Evolutionary conservation across 2,329 filamentous ascomycete genomes (phyloP).

Genomic region (Botryotinia calthae): DNA sequence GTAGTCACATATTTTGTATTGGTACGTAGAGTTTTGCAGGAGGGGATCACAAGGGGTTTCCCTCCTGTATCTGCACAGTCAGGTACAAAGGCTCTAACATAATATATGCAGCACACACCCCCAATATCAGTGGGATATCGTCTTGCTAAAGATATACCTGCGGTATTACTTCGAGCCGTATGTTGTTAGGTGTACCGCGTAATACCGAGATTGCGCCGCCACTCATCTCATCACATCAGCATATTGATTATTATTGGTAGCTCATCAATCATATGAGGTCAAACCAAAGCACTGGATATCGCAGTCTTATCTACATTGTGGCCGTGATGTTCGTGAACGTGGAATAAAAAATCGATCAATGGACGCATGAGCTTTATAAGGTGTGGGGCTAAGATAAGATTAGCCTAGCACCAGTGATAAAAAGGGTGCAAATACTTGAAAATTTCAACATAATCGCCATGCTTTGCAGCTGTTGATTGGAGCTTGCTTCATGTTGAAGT

Average conservation of each 20-base stretch:
- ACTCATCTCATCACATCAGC: background rate
- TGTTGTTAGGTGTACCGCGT: background rate
- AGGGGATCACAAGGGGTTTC: background rate
- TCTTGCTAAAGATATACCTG: background rate
- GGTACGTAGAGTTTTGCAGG: background rate
- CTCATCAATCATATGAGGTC: background rate
- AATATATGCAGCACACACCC: background rate
- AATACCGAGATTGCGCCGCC: background rate
- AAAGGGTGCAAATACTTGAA: conserved; percentile 8
- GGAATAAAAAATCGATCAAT: background rate
- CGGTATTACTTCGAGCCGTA: background rate
- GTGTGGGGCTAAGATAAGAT: conserved; percentile 19
- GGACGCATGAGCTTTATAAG: background rate
- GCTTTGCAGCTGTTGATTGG: background rate
- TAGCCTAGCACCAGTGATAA: conserved; percentile 8
- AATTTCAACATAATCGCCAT: background rate
- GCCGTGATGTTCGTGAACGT: background rate
- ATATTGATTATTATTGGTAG: background rate
- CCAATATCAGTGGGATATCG: background rate
- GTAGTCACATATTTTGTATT: background rate
- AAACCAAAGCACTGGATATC: background rate
- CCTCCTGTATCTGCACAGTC: background rate
- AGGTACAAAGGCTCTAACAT: background rate
- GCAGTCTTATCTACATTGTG: background rate
- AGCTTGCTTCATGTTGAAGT: background rate